Percentiles rank a stretch among this genome's conserved stretches.
Conservation (phyloP, 805 yeast genomes). For the Kuraishia piskuri region DNA sequence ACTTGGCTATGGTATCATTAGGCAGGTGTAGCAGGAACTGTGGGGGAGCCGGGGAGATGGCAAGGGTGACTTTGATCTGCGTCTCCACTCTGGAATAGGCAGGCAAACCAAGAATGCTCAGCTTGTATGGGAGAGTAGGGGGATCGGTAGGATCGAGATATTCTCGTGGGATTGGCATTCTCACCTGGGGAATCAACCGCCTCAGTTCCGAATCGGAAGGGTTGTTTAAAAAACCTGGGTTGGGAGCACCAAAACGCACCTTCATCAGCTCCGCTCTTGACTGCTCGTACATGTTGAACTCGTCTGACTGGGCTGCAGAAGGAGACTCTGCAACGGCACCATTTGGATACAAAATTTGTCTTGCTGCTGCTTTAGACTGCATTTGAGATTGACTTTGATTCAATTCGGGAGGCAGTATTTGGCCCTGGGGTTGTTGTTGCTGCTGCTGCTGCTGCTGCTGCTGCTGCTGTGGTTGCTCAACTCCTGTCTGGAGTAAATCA, state of each 20-base stretch:
- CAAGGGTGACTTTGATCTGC: constrained; percentile 72
- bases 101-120: constrained; percentile 60
- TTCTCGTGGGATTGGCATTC: constrained; percentile 15
- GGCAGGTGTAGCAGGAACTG: constrained; percentile 74
- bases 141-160: constrained; percentile 15
- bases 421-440: neutral
- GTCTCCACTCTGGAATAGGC: constrained; percentile 88
- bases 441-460: neutral
- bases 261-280: constrained; percentile 42
- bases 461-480: neutral
- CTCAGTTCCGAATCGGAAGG: neutral
- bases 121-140: constrained; percentile 33
- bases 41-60: constrained; percentile 69
- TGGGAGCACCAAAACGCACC: constrained; percentile 40
- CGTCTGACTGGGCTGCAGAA: constrained; percentile 10
- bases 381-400: neutral
- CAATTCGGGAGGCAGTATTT: neutral
- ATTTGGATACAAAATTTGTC: neutral
- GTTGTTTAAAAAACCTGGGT: neutral
- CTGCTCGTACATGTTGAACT: constrained; percentile 26
- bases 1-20: constrained; percentile 79
- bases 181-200: neutral
- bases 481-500: neutral
- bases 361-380: neutral
- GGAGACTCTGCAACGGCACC: neutral